Evolutionary conservation across 192 early-diverging fungal genomes (phyloP).

Genomic region (Rhizophagus prolifer): DNA sequence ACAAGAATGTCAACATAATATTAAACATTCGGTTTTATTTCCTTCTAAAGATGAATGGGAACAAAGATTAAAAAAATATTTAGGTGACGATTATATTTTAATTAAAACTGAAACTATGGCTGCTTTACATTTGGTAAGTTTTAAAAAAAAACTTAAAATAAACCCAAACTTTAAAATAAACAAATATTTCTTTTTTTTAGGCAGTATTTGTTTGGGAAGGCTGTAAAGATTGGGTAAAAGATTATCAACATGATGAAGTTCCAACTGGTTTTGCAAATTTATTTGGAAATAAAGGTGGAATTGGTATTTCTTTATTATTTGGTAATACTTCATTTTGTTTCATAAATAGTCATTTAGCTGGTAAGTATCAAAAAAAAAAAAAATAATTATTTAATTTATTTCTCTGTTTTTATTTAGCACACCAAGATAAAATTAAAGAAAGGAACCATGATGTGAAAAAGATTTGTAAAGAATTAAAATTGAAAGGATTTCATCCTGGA

Average conservation of each 20-base stretch:
- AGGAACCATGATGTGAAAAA: constrained; percentile 43
- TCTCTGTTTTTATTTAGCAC: constrained; percentile 34
- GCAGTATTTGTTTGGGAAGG: constrained; percentile 24
- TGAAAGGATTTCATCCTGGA: constrained; percentile 35
- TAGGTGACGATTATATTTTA: constrained; percentile 47
- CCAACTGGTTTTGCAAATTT: constrained; percentile 43
- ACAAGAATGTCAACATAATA: constrained; percentile 57
- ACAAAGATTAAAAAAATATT: constrained; percentile 30
- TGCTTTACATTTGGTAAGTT: constrained; percentile 42
- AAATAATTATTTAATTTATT: background rate
- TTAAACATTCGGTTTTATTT: constrained; percentile 49
- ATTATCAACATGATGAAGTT: constrained; percentile 36
- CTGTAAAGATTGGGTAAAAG: constrained; percentile 9
- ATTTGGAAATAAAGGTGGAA: constrained; percentile 52
- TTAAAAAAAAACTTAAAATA: background rate
- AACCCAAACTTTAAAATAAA: too few species aligned
- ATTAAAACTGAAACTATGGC: constrained; percentile 54
- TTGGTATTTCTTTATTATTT: constrained; percentile 50
- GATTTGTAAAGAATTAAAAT: constrained; percentile 47
- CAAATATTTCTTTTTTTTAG: background rate
- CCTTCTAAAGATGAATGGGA: constrained; percentile 56
- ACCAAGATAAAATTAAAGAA: constrained; percentile 40
- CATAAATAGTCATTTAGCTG: constrained; percentile 53
- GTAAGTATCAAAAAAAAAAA: constrained; percentile 21
- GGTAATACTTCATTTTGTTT: constrained; percentile 48